Base-by-base conservation (phyloP, 176 grass and related monocot species). In the Avena atlantica region DNA sequence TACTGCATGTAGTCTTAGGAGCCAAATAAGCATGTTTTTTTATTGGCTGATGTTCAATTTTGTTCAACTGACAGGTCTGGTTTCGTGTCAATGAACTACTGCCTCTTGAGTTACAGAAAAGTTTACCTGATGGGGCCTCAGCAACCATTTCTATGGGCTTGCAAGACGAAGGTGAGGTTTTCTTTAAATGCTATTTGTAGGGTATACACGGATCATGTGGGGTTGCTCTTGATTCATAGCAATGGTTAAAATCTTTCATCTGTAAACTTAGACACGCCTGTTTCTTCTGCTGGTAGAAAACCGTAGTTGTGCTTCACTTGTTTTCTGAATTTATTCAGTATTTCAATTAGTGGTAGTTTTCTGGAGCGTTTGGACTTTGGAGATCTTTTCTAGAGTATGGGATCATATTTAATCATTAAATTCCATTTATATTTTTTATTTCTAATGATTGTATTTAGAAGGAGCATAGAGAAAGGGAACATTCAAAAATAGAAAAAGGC, bases 31-130 rank as follows among this genome's bases (percentile, higher is more conserved):
- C 42, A 68, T 79, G 80, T 36, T 88, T 85, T 76, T 60, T 76
- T 31, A 52, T 40, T 81, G 60, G 12, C 86, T 89, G 21, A 87
- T 89, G 49, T 69, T 80, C n/a, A 19, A 76, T 29, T 58, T 78
- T 87, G 17, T 86, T 42, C 48, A 69, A 76, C 86, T 77, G 17
- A 37, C 88, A 97, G 92, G 87, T 97, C 21, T 97, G 94, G 94
- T 94, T 92, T 86, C 48, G 86, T 84, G 92, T 94, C 53, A 94
- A 97, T 59, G 94, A 92, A 79, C 83, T 90, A 89, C 87, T 97
- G 72, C 88, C 94, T 17, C 59, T 80, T 2, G 94, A 89, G 88
- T 89, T 94, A 81, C 94, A 94, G 81, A 94, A 92, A 78, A 88
- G 82, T 20, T 80, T 97, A 85, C 94, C 94, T 27, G 90, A 94